Evolutionary conservation across 345 rosid genomes (phyloP).

Genomic region (Ricinus communis): DNA sequence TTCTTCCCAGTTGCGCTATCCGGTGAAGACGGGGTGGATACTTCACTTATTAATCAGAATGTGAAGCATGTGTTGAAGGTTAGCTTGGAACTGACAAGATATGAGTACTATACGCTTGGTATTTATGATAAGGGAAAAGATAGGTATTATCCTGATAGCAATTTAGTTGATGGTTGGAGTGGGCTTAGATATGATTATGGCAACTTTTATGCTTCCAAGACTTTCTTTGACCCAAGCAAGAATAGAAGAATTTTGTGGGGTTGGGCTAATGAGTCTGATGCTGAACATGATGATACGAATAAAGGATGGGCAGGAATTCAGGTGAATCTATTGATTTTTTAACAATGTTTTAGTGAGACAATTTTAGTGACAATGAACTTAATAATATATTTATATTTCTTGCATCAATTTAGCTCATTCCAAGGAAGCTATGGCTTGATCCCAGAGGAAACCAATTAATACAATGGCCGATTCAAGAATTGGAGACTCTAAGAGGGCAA

Average conservation of each 20-base stretch:
- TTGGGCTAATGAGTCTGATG: slow-evolving; percentile 65
- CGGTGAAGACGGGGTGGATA: slow-evolving; percentile 43
- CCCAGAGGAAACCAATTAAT: slow-evolving; percentile 50
- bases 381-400: neutral
- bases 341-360: too few relatives aligned
- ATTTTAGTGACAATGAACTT: neutral
- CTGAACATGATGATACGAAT: slow-evolving; percentile 39
- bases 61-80: slow-evolving; percentile 62
- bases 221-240: slow-evolving; percentile 56
- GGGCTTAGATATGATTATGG: slow-evolving; percentile 68
- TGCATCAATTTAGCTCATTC: slow-evolving; percentile 46
- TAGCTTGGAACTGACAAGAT: slow-evolving; percentile 33
- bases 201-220: slow-evolving; percentile 63
- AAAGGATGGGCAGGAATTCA: slow-evolving; percentile 77
- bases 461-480: slow-evolving; percentile 72
- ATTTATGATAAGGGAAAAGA: slow-evolving; percentile 42
- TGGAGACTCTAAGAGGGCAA: slow-evolving; percentile 36
- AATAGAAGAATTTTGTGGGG: slow-evolving; percentile 59
- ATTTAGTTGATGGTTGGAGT: slow-evolving; percentile 34
- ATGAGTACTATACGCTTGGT: slow-evolving; percentile 58
- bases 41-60: slow-evolving; percentile 33
- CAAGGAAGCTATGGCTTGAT: slow-evolving; percentile 58
- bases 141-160: slow-evolving; percentile 37
- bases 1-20: slow-evolving; percentile 49
- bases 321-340: slow-evolving; percentile 46